Evolutionary conservation across 2,329 filamentous ascomycete species (phyloP).

Genomic region (Periconia sp.): DNA sequence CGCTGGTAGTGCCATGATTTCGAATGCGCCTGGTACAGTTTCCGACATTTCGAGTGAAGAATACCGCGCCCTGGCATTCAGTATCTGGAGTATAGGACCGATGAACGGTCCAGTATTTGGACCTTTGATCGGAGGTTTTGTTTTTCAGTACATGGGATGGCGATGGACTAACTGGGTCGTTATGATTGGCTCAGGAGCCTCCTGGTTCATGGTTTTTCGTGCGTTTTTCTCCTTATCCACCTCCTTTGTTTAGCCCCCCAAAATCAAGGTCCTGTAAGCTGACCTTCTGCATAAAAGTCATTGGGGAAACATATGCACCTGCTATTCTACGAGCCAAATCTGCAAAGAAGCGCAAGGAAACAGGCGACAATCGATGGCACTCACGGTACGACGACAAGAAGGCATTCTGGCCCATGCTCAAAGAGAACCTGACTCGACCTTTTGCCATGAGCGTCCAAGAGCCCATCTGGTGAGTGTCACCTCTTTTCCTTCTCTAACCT

Average conservation of each 20-base stretch:
- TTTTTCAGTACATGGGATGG: conserved; percentile 79
- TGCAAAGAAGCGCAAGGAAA: conserved; percentile 67
- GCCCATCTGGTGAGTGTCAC: conserved; percentile 69
- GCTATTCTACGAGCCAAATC: conserved; percentile 75
- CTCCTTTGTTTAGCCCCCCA: conserved; percentile 47
- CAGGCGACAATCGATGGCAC: conserved; percentile 71
- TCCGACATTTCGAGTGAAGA: conserved; percentile 82
- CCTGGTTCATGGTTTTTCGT: conserved; percentile 57
- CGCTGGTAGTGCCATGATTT: conserved; percentile 77
- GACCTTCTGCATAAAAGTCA: conserved; percentile 57
- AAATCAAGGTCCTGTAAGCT: conserved; percentile 69
- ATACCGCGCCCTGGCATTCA: conserved; percentile 78
- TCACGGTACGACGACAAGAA: conserved; percentile 79
- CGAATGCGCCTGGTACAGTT: conserved; percentile 79
- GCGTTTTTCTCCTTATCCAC: too few relatives aligned
- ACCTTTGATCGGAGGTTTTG: conserved; percentile 79
- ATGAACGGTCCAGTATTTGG: conserved; percentile 68
- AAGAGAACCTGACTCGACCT: conserved; percentile 74
- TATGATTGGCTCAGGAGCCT: conserved; percentile 65
- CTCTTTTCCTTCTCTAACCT: neutral
- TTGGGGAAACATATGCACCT: conserved; percentile 77
- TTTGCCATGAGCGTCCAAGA: conserved; percentile 78
- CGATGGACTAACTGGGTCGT: conserved; percentile 77
- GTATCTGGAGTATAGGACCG: conserved; percentile 79
- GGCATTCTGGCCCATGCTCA: conserved; percentile 67